These are phyloP conservation scores for Rubia peregrina DNA, from an alignment of 305 asterid species.

Conservation along the genomic window DNA sequence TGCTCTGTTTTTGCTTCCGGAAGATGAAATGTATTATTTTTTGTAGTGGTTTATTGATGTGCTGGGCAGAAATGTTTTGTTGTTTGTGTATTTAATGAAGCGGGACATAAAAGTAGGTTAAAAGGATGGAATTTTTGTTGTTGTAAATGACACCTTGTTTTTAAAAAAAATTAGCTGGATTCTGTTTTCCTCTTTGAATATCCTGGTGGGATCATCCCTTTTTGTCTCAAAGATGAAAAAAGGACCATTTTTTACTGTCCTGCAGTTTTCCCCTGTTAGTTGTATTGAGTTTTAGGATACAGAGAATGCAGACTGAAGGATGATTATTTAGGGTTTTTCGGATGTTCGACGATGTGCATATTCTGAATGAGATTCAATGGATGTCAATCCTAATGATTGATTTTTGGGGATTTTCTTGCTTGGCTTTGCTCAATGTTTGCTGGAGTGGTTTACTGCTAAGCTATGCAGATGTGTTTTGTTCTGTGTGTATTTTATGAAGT, in stretches of 20 bases:
- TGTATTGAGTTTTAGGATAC: not conserved
- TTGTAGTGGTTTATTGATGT: not conserved
- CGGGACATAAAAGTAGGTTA: not conserved
- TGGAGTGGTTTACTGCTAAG: not conserved
- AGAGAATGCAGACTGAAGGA: not conserved
- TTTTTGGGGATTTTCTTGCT: not conserved
- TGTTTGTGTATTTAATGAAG: not conserved
- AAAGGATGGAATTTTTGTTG: not conserved
- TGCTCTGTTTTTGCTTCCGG: not conserved
- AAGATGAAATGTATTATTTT: not conserved
- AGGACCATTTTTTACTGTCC: not conserved
- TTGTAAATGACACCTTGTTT: not conserved
- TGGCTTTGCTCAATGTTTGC: not conserved
- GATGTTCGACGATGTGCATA: conserved; percentile 9
- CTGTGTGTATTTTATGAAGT: not conserved
- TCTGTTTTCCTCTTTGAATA: not conserved
- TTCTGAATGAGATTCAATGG: conserved; percentile 35
- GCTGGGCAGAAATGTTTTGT: not conserved
- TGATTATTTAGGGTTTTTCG: not conserved
- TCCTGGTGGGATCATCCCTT: not conserved
- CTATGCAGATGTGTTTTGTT: not conserved
- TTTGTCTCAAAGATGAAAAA: not conserved
- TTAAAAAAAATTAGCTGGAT: too few relatives aligned
- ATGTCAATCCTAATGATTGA: conserved; percentile 31
- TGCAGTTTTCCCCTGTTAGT: not conserved